Base-by-base conservation (phyloP, 345 rosid genomes). In the Eutrema heterophyllum region DNA sequence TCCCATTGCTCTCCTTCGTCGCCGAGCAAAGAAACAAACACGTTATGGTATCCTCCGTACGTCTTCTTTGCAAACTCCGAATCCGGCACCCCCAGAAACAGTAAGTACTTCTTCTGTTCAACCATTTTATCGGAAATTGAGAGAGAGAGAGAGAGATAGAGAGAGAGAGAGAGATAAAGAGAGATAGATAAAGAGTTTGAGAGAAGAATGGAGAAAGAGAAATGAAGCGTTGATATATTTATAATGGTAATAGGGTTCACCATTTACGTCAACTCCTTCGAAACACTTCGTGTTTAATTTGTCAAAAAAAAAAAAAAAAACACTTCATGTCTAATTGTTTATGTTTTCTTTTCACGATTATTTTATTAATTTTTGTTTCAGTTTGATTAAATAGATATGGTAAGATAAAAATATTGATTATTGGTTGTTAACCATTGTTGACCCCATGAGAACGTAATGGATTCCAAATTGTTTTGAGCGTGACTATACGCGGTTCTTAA, bases 1-100 rank as follows among this genome's bases (percentile, higher is more conserved):
- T 89, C 93, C 98, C 98, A 93, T 12, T 53, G 79, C 56, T 93
- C 97, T 51, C 93, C 90, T 74, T 83, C 88, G 58, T 90, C 89
- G 0, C 87, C 92, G 18, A 87, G 88, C 27, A 90, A 84, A 0
- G 81, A 78, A 8, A 85, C 74, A 61, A 86, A 93, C 35, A 93
- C 98, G 21, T 89, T 81, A 74, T 83, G 84, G 79, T 93, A 93
- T 14, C 98, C 93, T 9, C 93, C 96, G 7, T 93, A 83, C n/a
- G 79, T 81, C 59, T 77, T 78, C 82, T 81, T 85, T 50, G 83
- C 97, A 52, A 85, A 89, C 2, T 86, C 93, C 0, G 97, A 84
- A 60, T 90, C 98, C n/a, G 85, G 83, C 2, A 86, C 86, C 1
- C 90, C 93, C 2, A 82, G 80, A 41, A 90, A 63, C 44, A 93